Evolutionary conservation across 1,284 basidiomycete genomes (phyloP).

Genomic region (Sanghuangporus weigelae): DNA sequence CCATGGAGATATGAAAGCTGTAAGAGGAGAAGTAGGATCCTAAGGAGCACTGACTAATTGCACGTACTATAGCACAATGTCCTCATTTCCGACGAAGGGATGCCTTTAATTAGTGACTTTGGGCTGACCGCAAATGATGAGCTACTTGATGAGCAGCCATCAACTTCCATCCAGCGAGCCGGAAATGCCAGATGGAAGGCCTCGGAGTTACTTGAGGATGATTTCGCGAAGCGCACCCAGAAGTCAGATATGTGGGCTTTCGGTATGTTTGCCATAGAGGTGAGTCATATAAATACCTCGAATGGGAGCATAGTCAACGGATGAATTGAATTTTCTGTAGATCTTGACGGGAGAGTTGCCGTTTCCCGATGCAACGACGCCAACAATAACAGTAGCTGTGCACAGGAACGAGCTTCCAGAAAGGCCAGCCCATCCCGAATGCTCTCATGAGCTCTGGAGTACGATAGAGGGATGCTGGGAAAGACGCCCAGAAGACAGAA

Average conservation of each 20-base stretch:
- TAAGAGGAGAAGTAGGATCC: neutral
- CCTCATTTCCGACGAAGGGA: neutral
- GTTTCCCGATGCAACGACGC: neutral
- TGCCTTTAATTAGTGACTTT: slow-evolving; percentile 7
- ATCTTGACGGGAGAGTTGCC: slow-evolving; percentile 6
- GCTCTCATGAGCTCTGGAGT: slow-evolving; percentile 3
- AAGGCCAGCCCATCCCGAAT: neutral
- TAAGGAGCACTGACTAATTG: neutral
- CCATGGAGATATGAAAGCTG: slow-evolving; percentile 10
- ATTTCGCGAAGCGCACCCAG: neutral
- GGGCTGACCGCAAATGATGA: neutral
- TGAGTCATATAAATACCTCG: neutral
- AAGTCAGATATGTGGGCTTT: slow-evolving; percentile 14
- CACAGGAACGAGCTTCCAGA: neutral
- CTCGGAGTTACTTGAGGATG: neutral
- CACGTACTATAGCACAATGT: slow-evolving; percentile 2
- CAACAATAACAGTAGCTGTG: neutral
- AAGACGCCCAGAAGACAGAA: neutral
- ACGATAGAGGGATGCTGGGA: slow-evolving; percentile 2
- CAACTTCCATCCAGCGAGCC: neutral
- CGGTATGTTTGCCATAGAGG: slow-evolving; percentile 10
- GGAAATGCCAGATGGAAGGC: slow-evolving; percentile 11
- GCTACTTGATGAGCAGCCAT: neutral
- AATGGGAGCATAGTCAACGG: neutral
- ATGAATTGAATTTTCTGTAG: neutral